Conservation (phyloP, 148 eudicot species). For the Tetragonia tetragonoides region DNA sequence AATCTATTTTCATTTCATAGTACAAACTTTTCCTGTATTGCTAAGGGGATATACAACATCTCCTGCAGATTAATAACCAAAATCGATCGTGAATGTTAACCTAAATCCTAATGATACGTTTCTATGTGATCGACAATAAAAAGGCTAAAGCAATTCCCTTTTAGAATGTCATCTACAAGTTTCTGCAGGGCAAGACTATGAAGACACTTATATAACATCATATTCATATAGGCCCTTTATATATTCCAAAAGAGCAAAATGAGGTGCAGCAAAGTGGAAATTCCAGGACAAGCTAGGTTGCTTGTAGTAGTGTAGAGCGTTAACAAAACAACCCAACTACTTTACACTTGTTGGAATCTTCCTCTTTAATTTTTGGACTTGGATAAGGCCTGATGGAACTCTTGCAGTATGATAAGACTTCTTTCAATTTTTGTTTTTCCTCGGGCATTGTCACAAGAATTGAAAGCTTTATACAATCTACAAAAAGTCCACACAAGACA, state of each 20-base stretch:
- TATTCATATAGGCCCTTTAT: background rate
- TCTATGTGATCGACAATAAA: too few species aligned
- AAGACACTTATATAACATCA: background rate
- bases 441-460: too few species aligned
- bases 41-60: too few species aligned
- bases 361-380: background rate
- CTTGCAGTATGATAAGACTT: too few species aligned
- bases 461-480: too few species aligned
- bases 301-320: background rate
- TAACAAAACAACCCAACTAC: background rate
- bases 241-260: conserved; percentile 11
- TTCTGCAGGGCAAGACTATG: background rate
- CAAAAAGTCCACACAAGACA: too few species aligned
- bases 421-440: too few species aligned
- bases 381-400: too few species aligned
- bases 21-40: too few species aligned
- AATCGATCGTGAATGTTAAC: too few species aligned
- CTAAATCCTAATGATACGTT: background rate
- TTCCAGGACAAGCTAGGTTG: conserved; percentile 6
- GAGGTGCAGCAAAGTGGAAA: background rate
- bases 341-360: conserved; percentile 3
- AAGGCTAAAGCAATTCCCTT: background rate
- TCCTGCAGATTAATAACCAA: too few species aligned
- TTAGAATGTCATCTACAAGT: background rate
- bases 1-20: too few species aligned